phyloP scores from a whole-genome alignment of 192 early-diverging fungal species.

The Dimargaris cristalligena region DNA sequence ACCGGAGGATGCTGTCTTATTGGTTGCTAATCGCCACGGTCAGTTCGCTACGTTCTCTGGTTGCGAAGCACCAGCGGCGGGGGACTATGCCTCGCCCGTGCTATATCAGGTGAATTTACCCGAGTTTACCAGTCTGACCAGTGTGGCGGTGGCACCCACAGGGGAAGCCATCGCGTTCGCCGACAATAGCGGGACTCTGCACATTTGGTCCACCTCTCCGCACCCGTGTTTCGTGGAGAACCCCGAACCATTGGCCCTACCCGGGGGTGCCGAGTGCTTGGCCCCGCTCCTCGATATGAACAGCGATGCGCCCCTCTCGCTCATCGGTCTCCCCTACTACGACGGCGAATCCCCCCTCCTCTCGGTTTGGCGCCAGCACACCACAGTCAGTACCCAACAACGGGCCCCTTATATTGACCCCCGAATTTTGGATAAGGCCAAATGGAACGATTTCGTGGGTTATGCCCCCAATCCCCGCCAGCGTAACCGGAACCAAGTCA shows the following conservation, averaged over 20 bases:
- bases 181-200: slow-evolving; percentile 56
- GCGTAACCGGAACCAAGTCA: slow-evolving; percentile 58
- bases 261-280: neutral
- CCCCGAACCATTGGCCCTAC: slow-evolving; percentile 7
- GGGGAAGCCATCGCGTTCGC: slow-evolving; percentile 64
- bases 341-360: slow-evolving; percentile 56
- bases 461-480: slow-evolving; percentile 78
- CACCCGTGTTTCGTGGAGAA: slow-evolving; percentile 40
- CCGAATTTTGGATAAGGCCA: slow-evolving; percentile 56
- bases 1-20: slow-evolving; percentile 19
- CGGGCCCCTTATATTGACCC: slow-evolving; percentile 58
- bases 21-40: slow-evolving; percentile 17
- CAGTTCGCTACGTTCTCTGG: neutral
- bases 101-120: slow-evolving; percentile 25
- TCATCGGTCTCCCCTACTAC: slow-evolving; percentile 66
- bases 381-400: slow-evolving; percentile 52
- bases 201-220: slow-evolving; percentile 56
- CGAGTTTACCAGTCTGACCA: slow-evolving; percentile 42
- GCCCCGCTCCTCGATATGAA: slow-evolving; percentile 12
- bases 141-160: slow-evolving; percentile 61
- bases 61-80: too few species aligned
- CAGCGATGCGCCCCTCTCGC: slow-evolving; percentile 45
- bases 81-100: slow-evolving; percentile 6
- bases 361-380: slow-evolving; percentile 52
- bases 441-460: slow-evolving; percentile 83